Base-by-base conservation (phyloP, 2,329 filamentous ascomycete genomes). In the Aspergillus pseudotamarii region DNA sequence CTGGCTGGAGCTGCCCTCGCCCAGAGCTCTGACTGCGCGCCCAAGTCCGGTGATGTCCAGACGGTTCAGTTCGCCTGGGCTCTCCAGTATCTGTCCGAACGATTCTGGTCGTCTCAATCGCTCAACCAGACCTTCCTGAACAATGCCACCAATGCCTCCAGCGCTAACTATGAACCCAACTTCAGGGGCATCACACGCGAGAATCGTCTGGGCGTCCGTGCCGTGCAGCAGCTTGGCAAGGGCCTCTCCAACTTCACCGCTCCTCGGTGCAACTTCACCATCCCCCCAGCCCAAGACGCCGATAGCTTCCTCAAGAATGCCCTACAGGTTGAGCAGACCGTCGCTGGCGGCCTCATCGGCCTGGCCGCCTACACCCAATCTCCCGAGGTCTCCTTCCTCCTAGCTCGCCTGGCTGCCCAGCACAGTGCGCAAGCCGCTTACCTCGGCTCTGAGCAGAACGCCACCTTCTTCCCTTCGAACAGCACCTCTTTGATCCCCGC, bases 321-420 rank as follows among this genome's bases (percentile, higher is more conserved):
- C 21, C 64, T 68, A 46, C 45, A 64, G 23, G 59, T 74, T 16
- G 72, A 75, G 59, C 46, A 58, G 11, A 68, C 59, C 23, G 64
- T 69, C 36, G 54, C 63, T 23, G 71, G 70, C 26, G 73, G 71
- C 32, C 68, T 71, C 51, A 70, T 75, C 55, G 72, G 71, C 16
- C 68, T 70, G 6, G 65, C 72, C 10, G 72, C 68, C 14, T 75
- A 70, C 60, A 72, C 72, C 32, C 64, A 72, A 41, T 65, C 73
- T 1, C 73, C 72, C 19, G 70, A 75, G 66, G 70, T 74, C 21
- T 64, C 73, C 6, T 75, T 75, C 68, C 64, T 75, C 12, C 41
- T 74, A 45, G 67, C 73, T 14, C 70, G 73, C 38, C 61, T 75
- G 51, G 72, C 72, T 14, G 69, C 71, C 41, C 62, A 72, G 64